Percentiles rank a stretch among this genome's conserved stretches.
Conservation (phyloP, 2,329 filamentous ascomycete genomes). For the Calonectria ilicicola region DNA sequence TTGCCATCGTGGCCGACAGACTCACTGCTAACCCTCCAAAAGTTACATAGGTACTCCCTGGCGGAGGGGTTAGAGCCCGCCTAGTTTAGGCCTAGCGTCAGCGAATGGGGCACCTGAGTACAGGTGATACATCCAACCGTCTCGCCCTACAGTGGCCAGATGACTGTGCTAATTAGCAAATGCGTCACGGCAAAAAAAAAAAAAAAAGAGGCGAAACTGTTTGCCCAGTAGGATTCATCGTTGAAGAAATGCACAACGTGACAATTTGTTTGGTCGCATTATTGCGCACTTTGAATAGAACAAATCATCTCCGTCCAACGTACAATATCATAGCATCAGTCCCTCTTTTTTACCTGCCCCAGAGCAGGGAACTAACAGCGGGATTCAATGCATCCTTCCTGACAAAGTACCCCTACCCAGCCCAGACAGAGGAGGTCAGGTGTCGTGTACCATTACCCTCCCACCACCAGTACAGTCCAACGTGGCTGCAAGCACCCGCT, state of each 20-base stretch:
- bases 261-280: neutral
- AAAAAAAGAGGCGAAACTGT: neutral
- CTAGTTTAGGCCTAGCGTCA: conserved; percentile 51
- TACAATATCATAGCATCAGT: neutral
- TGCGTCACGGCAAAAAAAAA: conserved; percentile 3
- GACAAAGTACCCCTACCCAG: neutral
- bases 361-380: neutral
- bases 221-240: neutral
- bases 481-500: conserved; percentile 1
- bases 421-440: neutral
- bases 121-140: conserved; percentile 30
- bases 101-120: conserved; percentile 29
- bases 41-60: conserved; percentile 8
- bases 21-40: neutral
- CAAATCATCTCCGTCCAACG: neutral
- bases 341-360: neutral
- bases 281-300: neutral
- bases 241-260: neutral
- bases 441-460: neutral
- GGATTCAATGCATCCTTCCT: neutral
- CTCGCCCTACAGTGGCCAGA: conserved; percentile 26
- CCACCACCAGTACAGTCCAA: neutral
- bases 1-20: conserved; percentile 7
- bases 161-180: conserved; percentile 33
- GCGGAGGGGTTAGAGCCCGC: conserved; percentile 25